These are phyloP conservation scores for Amaranthus palmeri DNA, from an alignment of 148 eudicot species.

Conservation along the genomic window DNA sequence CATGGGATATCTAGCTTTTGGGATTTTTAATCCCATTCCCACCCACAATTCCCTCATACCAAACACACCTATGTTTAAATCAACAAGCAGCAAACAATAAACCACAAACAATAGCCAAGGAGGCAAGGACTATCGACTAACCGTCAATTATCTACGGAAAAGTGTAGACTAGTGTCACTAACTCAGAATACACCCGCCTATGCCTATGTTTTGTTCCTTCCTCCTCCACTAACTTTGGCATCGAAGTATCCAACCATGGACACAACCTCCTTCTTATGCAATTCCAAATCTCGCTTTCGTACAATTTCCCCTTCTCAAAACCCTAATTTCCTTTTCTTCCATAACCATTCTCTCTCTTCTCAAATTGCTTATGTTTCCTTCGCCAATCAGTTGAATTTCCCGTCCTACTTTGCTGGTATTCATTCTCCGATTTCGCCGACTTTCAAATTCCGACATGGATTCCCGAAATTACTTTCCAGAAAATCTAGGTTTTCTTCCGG, in stretches of 20 bases:
- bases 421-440: slow-evolving; percentile 1
- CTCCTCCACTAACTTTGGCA: not conserved
- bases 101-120: no score
- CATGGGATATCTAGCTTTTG: no score
- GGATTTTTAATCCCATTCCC: no score
- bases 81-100: no score
- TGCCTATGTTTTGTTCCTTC: not conserved
- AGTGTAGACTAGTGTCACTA: not conserved
- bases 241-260: slow-evolving; percentile 14
- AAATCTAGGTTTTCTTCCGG: slow-evolving; percentile 27
- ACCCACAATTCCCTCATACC: no score
- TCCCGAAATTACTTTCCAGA: slow-evolving; percentile 1
- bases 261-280: slow-evolving; percentile 9
- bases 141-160: not conserved
- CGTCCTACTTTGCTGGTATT: not conserved
- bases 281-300: slow-evolving; percentile 4
- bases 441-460: slow-evolving; percentile 9
- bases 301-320: not conserved
- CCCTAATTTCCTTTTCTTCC: slow-evolving; percentile 12
- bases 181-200: not conserved
- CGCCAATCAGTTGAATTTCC: slow-evolving; percentile 7
- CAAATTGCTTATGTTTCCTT: slow-evolving; percentile 13
- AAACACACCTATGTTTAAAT: no score
- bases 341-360: not conserved
- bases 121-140: no score